phyloP scores from a whole-genome alignment of 805 yeast species.

The Maudiozyma pseudohumilis region DNA sequence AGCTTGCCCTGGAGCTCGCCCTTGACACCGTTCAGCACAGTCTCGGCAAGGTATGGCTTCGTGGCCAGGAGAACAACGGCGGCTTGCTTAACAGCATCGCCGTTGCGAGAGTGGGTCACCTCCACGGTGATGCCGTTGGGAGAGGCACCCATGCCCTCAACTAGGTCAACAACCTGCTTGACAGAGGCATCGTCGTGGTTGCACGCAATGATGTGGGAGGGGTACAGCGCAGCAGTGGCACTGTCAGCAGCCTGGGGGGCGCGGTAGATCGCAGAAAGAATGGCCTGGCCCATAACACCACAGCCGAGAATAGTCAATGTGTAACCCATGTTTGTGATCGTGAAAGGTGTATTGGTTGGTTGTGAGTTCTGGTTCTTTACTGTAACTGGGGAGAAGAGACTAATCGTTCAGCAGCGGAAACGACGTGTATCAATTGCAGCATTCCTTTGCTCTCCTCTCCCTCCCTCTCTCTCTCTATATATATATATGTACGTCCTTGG shows the following conservation, averaged over 20 bases:
- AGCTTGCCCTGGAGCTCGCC: conserved; percentile 42
- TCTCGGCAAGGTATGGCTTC: conserved; percentile 73
- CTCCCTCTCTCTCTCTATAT: neutral
- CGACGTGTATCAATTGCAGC: neutral
- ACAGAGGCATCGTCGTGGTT: conserved; percentile 39
- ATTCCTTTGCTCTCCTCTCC: too few relatives aligned
- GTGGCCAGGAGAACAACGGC: conserved; percentile 73
- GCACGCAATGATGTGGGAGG: conserved; percentile 69
- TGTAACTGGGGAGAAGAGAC: too few relatives aligned
- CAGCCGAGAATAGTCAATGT: conserved; percentile 79
- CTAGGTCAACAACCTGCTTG: conserved; percentile 38
- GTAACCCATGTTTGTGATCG: conserved; percentile 32
- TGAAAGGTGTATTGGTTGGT: neutral
- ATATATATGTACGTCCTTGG: neutral
- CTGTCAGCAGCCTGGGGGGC: conserved; percentile 20
- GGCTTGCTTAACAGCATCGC: conserved; percentile 50
- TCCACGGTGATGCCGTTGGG: conserved; percentile 40
- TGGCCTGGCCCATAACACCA: conserved; percentile 95
- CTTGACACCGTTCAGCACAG: conserved; percentile 44
- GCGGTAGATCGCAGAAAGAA: conserved; percentile 51
- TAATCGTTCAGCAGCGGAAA: too few relatives aligned
- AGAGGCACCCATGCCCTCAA: conserved; percentile 38
- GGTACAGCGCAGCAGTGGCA: conserved; percentile 37
- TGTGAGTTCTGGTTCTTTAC: too few relatives aligned
- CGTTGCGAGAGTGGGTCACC: conserved; percentile 44